Conservation (phyloP, 768 basidiomycete species). For the Amanita fuliginea region DNA sequence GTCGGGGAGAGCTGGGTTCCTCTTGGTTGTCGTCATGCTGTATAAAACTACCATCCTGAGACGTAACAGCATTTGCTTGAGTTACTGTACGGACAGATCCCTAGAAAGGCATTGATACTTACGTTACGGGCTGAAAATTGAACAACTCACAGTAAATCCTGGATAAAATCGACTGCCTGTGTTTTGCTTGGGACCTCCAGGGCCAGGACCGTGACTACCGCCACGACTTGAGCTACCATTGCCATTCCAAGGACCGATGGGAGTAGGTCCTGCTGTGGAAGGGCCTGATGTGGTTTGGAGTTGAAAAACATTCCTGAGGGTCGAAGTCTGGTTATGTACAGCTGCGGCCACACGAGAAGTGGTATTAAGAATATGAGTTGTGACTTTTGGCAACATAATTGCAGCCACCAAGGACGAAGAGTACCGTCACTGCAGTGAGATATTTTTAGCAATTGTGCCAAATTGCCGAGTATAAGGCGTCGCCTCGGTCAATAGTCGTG, state of each 20-base stretch:
- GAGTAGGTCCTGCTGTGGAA: conserved; percentile 24
- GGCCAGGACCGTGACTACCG: conserved; percentile 41
- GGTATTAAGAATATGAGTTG: conserved; percentile 66
- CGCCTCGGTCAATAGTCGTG: not conserved
- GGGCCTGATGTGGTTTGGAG: conserved; percentile 42
- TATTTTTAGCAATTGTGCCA: not conserved
- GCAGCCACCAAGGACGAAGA: conserved; percentile 1
- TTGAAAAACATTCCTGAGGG: conserved; percentile 71
- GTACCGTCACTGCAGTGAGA: not conserved
- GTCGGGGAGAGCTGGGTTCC: conserved; percentile 25
- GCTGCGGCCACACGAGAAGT: conserved; percentile 68
- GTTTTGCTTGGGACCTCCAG: conserved; percentile 65
- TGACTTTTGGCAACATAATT: conserved; percentile 74
- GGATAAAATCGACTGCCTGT: conserved; percentile 63
- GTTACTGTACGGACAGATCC: conserved; percentile 66
- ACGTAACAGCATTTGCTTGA: conserved; percentile 54
- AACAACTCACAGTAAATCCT: conserved; percentile 47
- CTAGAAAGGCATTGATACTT: conserved; percentile 14
- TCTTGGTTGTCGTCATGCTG: conserved; percentile 48
- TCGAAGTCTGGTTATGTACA: conserved; percentile 61
- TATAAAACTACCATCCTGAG: conserved; percentile 34
- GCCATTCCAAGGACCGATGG: conserved; percentile 29
- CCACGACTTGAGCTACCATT: conserved; percentile 38
- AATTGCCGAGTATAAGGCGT: not conserved
- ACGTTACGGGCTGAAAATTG: conserved; percentile 2